Evolutionary conservation across 208 protist genomes (phyloP), one percentile per base, ranked within the genome.

Genomic region (Ichthyophonus hoferi): DNA sequence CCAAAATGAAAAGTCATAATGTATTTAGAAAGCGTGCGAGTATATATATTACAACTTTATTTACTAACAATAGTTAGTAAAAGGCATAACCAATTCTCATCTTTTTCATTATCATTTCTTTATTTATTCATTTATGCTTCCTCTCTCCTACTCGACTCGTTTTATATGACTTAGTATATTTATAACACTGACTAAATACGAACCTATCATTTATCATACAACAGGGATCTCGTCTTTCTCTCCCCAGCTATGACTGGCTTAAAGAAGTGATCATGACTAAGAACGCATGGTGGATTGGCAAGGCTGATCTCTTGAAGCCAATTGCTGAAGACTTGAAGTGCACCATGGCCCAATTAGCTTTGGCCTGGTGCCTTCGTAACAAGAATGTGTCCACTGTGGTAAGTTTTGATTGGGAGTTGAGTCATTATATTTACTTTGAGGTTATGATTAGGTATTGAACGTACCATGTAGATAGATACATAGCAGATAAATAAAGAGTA

Each of bases 301-400:
- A 35, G 41, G 82, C 88, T 3, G 90, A 92, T 31, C 1, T 41
- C 24, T 85, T 93, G 35, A 78, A 78, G 2, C 88, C 90, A 39
- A 91, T 93, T n/a, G 92, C 92, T 3, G 43, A 89, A 40, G 84
- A 93, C 79, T 77, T 93, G 1, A 90, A 82, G 31, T 92, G 90
- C 79, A 88, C 39, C 7, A 38, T 92, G 31, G 82, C 88, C 14
- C 90, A 92, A 81, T 79, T 93, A 38, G 58, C 92, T 40, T 77
- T 93, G 24, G 92, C 92, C 17, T 93, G 92, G 91, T 89, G 86
- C 40, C 43, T 83, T 1, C 43, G 58, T 39, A 89, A 90, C 76
- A 1, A 1, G 35, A 2, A 79, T 3, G 87, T 92, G 24, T 86
- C 58, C 67, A 89, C 87, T 3, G 67, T 87, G 76, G 81, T 85